A percentile compares a stretch with the other conserved stretches of the same genome.
Evolutionary conservation across 768 basidiomycete genomes (phyloP).

Genomic region (Russula dissimulans): DNA sequence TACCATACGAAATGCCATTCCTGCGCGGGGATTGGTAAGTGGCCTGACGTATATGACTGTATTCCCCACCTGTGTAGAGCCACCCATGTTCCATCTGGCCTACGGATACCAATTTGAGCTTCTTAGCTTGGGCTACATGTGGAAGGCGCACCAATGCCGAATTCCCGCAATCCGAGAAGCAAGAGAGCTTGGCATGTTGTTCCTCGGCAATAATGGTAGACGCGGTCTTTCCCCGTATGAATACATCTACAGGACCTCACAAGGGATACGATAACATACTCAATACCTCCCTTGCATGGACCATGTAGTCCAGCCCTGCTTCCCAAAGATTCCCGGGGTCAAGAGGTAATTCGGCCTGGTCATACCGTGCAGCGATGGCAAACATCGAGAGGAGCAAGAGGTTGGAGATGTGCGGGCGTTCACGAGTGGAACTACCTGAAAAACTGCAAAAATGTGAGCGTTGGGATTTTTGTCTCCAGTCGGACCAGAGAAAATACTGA

Average conservation of each 20-base stretch:
- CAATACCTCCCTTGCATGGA: conserved; percentile 52
- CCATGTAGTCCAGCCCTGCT: conserved; percentile 55
- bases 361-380: conserved; percentile 69
- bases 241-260: not conserved
- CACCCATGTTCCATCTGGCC: conserved; percentile 76
- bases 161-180: conserved; percentile 73
- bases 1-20: conserved; percentile 72
- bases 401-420: conserved; percentile 45
- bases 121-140: not conserved
- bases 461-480: not conserved
- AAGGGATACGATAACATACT: conserved; percentile 33
- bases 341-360: conserved; percentile 35
- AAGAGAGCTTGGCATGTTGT: conserved; percentile 77
- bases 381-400: conserved; percentile 74
- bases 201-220: conserved; percentile 57
- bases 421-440: conserved; percentile 40
- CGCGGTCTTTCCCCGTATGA: conserved; percentile 35
- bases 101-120: conserved; percentile 12
- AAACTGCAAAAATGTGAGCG: not conserved
- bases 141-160: conserved; percentile 59
- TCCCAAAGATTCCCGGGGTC: conserved; percentile 56
- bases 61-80: conserved; percentile 58
- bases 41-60: not conserved
- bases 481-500: not conserved
- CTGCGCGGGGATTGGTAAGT: conserved; percentile 24